Percentiles rank a stretch among this genome's conserved stretches.
Conservation (phyloP, 192 early-diverging fungal species). For the Backusella psychrophila region DNA sequence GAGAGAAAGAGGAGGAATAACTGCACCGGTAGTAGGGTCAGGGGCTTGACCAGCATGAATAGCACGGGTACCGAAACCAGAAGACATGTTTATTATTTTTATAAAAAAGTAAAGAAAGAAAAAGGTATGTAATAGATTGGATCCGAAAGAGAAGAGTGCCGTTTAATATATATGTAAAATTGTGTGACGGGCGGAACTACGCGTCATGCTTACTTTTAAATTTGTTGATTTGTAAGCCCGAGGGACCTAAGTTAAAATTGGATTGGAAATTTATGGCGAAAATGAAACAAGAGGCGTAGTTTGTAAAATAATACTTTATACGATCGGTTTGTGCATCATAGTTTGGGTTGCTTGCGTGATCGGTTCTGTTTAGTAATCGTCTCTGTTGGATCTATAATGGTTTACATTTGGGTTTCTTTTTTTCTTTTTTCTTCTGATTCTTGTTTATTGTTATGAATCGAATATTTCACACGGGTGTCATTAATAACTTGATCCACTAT, state of each 20-base stretch:
- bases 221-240: slow-evolving; percentile 13
- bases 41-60: slow-evolving; percentile 91
- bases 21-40: slow-evolving; percentile 93
- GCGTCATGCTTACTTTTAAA: slow-evolving; percentile 10
- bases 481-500: not conserved
- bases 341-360: not conserved
- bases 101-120: not conserved
- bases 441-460: not conserved
- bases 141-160: not conserved
- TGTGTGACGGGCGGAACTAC: slow-evolving; percentile 11
- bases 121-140: slow-evolving; percentile 1
- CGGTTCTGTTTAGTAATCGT: not conserved
- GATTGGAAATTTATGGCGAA: slow-evolving; percentile 15
- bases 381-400: not conserved
- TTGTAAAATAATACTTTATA: not conserved
- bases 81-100: slow-evolving; percentile 2
- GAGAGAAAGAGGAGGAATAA: slow-evolving; percentile 92
- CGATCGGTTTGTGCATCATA: not conserved
- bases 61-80: slow-evolving; percentile 88
- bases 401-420: not conserved
- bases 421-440: not conserved
- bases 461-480: not conserved
- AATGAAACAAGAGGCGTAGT: slow-evolving; percentile 3
- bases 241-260: not conserved
- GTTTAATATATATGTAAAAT: not conserved